Evolutionary conservation across 768 basidiomycete genomes (phyloP), one percentile per base, ranked within the genome.

Genomic region (Suillus hirtellus): DNA sequence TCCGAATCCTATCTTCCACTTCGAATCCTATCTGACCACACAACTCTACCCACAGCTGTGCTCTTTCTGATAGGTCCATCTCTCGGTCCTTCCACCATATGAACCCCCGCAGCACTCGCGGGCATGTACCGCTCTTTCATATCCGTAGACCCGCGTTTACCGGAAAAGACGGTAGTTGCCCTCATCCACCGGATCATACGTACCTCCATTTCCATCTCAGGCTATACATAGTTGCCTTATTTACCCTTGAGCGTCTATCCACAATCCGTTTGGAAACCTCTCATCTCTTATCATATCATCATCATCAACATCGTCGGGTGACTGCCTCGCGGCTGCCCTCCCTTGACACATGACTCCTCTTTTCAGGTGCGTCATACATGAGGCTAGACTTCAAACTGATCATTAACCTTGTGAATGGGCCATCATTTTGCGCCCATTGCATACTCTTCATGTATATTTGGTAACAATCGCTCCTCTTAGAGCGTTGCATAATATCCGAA

Each of bases 401-500:
- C 49, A 50, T 50, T 24, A 49, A 27, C 49, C 47, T 49, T 47
- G 11, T 47, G 46, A 46, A 47, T 5, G 46, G 14, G 6, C 8
- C 24, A 50, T 14, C 49, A 68, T 53, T 62, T 66, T 68, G 58
- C 61, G 61, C 64, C 66, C 66, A 63, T 74, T 66, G 63, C 71
- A 67, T 71, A 66, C 71, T 31, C 31, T 31, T 1, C 68, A 72
- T 75, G 40, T 64, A 52, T 72, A 65, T 67, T 65, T 63, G 64
- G 66, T 68, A 65, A 71, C 67, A 66, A 60, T 43, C 69, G 66
- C 61, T 65, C 61, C 55, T 44, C 40, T 64, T 55, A 63, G 66
- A 69, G 67, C 59, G 64, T 71, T 71, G 61, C 64, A 71, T 71
- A 73, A 75, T 75, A 60, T 75, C 73, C 73, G 75, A 72, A 66